phyloP scores from a whole-genome alignment of 2,329 filamentous ascomycete genomes.

The Aspergillus terreus region DNA sequence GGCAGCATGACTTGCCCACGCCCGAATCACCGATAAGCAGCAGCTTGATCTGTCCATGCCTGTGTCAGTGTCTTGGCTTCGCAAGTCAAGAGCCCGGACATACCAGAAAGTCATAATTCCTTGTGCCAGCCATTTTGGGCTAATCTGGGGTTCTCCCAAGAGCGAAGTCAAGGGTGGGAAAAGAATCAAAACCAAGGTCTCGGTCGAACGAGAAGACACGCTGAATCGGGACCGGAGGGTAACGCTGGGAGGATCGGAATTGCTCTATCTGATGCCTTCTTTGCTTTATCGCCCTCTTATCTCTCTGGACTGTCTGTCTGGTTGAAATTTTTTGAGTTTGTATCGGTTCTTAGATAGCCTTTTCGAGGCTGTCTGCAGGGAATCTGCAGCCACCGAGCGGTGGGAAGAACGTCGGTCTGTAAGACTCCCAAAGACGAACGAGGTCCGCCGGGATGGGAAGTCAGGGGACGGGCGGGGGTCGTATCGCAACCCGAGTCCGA shows the following conservation, averaged over 20 bases:
- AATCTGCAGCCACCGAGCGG: constrained; percentile 13
- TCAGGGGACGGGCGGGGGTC: constrained; percentile 6
- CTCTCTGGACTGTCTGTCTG: no score
- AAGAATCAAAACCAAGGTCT: not conserved
- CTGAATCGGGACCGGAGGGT: no score
- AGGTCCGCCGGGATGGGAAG: not conserved
- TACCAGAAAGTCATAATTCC: constrained; percentile 99
- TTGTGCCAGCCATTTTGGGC: constrained; percentile 78
- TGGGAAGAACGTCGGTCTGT: constrained; percentile 6
- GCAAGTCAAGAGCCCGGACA: constrained; percentile 29
- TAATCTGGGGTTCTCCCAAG: not conserved
- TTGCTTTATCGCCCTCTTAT: not conserved
- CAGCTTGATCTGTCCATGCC: constrained; percentile 74
- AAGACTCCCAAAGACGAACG: not conserved
- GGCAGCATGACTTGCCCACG: constrained; percentile 94
- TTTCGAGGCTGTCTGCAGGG: constrained; percentile 3
- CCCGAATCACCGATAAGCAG: constrained; percentile 95
- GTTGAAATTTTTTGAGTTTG: no score
- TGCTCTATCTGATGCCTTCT: no score
- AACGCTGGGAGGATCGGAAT: no score
- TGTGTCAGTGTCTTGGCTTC: constrained; percentile 13
- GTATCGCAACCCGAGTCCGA: not conserved
- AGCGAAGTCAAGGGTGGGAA: not conserved
- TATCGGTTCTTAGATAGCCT: no score
- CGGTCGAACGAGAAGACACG: no score